phyloP scores from a whole-genome alignment of 345 rosid species.

The Salix viminalis region DNA sequence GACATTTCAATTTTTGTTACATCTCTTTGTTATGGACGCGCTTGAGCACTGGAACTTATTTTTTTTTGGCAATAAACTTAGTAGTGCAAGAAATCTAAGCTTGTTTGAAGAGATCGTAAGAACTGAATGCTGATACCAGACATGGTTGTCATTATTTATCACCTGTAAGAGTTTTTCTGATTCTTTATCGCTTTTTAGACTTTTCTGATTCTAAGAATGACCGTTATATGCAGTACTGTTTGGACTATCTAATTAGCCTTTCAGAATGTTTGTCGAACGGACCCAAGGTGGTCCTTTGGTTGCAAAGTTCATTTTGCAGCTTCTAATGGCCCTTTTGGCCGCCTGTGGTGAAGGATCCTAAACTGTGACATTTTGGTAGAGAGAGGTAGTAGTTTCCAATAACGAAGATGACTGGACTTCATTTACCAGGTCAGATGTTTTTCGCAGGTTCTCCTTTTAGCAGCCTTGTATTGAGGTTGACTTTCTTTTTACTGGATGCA shows the following conservation, averaged over 20 bases:
- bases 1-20: not conserved
- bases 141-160: not conserved
- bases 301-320: not conserved
- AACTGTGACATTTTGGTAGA: not conserved
- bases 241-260: not conserved
- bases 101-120: not conserved
- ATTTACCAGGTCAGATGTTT: not conserved
- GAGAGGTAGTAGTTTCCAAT: not conserved
- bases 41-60: not conserved
- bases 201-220: not conserved
- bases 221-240: not conserved
- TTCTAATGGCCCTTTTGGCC: not conserved
- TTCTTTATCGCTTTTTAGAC: not conserved
- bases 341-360: not conserved
- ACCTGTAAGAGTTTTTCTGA: not conserved
- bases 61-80: not conserved
- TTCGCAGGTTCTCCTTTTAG: not conserved
- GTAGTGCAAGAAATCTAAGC: not conserved
- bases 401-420: not conserved
- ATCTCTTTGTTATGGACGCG: not conserved
- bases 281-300: not conserved
- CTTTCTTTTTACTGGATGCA: not conserved
- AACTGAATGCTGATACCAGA: not conserved
- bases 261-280: not conserved
- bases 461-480: not conserved